These are phyloP conservation scores for Amylostereum areolatum DNA, from an alignment of 1,284 basidiomycete genomes.

Conservation along the genomic window DNA sequence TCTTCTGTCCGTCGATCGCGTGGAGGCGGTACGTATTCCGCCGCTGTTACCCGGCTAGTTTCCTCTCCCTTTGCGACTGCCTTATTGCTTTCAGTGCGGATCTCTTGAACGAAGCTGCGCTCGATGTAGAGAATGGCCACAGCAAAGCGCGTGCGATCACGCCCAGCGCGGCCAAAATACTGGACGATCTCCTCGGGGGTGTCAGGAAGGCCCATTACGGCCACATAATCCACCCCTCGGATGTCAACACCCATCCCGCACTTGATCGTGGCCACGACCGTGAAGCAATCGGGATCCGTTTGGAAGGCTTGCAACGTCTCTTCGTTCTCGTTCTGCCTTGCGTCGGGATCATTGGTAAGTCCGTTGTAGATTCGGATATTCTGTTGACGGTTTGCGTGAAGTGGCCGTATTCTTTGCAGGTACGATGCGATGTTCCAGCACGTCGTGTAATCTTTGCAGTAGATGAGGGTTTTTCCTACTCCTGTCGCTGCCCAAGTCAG, in stretches of 20 bases:
- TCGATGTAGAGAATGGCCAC: conserved; percentile 4
- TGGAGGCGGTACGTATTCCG: no score
- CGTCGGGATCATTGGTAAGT: conserved; percentile 3
- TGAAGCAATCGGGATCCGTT: conserved; percentile 10
- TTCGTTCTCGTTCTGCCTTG: not conserved
- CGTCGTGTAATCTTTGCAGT: conserved; percentile 7
- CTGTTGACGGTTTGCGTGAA: not conserved
- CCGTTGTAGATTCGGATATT: not conserved
- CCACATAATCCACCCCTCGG: no score
- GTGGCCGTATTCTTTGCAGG: not conserved
- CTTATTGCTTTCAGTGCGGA: no score
- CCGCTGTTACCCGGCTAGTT: no score
- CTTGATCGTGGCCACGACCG: conserved; percentile 19
- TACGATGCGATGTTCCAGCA: not conserved
- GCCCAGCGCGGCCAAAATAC: conserved; percentile 16
- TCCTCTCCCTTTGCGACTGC: no score
- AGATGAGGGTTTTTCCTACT: conserved; percentile 20
- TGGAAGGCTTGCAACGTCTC: no score
- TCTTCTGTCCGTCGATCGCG: no score
- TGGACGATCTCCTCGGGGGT: conserved; percentile 14
- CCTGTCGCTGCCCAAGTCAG: conserved; percentile 22
- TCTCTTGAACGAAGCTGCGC: not conserved
- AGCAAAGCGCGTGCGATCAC: conserved; percentile 7
- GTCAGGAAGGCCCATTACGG: conserved; percentile 17
- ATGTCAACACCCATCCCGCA: conserved; percentile 20